These are phyloP conservation scores for Aschersonia sp. DNA, from an alignment of 2,329 filamentous ascomycete species.

Conservation along the genomic window DNA sequence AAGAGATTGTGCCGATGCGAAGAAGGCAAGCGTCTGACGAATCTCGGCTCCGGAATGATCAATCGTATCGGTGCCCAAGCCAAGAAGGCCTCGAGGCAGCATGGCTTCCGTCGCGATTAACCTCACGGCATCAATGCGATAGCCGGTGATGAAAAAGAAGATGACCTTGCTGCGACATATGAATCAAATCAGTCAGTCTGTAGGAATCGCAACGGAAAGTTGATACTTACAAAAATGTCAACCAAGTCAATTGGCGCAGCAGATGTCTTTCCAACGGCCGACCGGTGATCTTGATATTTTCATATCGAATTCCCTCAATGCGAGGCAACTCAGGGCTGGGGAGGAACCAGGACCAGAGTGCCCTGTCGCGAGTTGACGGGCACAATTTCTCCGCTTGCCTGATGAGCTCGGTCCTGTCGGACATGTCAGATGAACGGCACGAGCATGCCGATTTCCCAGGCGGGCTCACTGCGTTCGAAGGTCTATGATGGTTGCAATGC, in stretches of 20 bases:
- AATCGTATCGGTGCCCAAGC: slow-evolving; percentile 55
- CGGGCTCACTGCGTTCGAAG: slow-evolving; percentile 55
- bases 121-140: slow-evolving; percentile 52
- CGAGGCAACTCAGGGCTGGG: slow-evolving; percentile 39
- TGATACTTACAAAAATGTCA: slow-evolving; percentile 41
- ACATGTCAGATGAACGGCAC: neutral
- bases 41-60: slow-evolving; percentile 52
- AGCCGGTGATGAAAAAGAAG: slow-evolving; percentile 48
- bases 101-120: slow-evolving; percentile 60
- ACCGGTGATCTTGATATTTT: slow-evolving; percentile 61
- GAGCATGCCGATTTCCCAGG: neutral
- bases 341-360: slow-evolving; percentile 24
- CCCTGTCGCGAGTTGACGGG: slow-evolving; percentile 27
- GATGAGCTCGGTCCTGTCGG: slow-evolving; percentile 53
- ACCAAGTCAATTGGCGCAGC: slow-evolving; percentile 53
- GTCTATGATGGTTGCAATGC: slow-evolving; percentile 63
- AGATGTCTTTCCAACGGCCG: slow-evolving; percentile 54
- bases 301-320: slow-evolving; percentile 49
- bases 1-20: slow-evolving; percentile 24
- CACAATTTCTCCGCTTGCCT: slow-evolving; percentile 50
- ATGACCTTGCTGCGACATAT: slow-evolving; percentile 27
- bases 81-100: slow-evolving; percentile 54
- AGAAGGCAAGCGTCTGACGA: slow-evolving; percentile 19
- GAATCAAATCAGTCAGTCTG: too few relatives aligned
- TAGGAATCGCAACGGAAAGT: neutral